Base-by-base conservation (phyloP, 768 basidiomycete species). In the Macrolepiota fuliginosa region DNA sequence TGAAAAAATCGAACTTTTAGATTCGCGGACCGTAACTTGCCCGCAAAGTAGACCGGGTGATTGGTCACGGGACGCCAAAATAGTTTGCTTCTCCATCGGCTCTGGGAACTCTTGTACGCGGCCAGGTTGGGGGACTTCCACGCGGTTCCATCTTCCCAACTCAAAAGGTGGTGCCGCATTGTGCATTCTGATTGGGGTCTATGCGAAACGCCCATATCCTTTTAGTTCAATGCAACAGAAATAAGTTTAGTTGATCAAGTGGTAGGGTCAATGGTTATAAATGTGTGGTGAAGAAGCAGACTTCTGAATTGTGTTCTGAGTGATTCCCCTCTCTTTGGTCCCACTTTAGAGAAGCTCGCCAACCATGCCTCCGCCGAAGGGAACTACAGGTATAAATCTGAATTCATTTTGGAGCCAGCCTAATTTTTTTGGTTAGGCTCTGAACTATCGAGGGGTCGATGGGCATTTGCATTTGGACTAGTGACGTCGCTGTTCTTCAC, bases 401-500 rank as follows among this genome's bases (percentile, higher is more conserved):
- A 22, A 13, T 58, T n/a, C 9, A 37, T 15, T 27, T 24, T 50
- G 13, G 19, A 45, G 39, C 61, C 36, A 15, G 27, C 57, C 27
- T 29, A 49, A 46, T 19, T 29, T 15, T 25, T 45, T 57, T 54
- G 52, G 47, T 50, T 56, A 78, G 81, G 76, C 54, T 69, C 80
- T 54, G 76, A 83, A 63, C 72, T 84, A 61, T 72, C 71, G n/a
- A 74, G 71, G 63, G 74, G 69, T 50, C 74, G 77, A 66, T 86
- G 81, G 81, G 73, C 72, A 27, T 86, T 81, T 69, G 79, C 89
- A 7, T 91, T 89, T 70, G 76, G 77, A 40, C 81, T 91, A 58
- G 86, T 92, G 62, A 91, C 89, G 19, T 83, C 88, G 11, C 77
- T 91, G 35, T 91, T 91, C 79, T 90, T 91, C 73, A 87, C 88